Conservation (phyloP, 306 rosid species). For the Elaeagnus macrophylla region DNA sequence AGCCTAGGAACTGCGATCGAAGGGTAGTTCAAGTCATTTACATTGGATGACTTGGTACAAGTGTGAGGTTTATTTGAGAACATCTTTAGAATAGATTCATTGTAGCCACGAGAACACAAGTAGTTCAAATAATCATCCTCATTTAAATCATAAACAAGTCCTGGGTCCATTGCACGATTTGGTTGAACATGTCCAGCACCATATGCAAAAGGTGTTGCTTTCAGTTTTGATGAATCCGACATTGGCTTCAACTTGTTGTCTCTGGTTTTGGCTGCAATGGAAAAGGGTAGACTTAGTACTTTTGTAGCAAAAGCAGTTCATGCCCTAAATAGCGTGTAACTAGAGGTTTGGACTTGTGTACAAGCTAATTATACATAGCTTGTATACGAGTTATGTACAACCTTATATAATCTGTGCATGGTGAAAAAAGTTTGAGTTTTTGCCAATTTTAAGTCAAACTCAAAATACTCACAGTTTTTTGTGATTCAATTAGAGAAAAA, state of each 20-base stretch:
- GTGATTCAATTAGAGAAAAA: not conserved
- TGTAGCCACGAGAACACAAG: constrained; percentile 47
- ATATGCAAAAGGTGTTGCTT: constrained; percentile 42
- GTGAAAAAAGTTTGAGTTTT: too few relatives aligned
- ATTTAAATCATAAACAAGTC: constrained; percentile 53
- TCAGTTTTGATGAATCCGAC: not conserved
- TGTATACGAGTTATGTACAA: too few relatives aligned
- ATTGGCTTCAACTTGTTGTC: constrained; percentile 14
- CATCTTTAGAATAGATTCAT: constrained; percentile 2
- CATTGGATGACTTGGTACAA: constrained; percentile 30
- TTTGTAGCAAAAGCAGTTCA: not conserved
- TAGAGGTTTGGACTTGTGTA: too few relatives aligned
- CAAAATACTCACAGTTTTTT: too few relatives aligned
- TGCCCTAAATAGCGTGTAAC: too few relatives aligned
- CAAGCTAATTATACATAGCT: too few relatives aligned
- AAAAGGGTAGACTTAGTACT: not conserved
- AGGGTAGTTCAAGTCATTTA: constrained; percentile 54
- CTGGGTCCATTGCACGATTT: constrained; percentile 41
- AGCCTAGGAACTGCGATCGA: constrained; percentile 27
- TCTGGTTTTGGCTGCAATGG: constrained; percentile 22
- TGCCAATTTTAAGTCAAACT: too few relatives aligned
- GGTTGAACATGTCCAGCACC: constrained; percentile 61
- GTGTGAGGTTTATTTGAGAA: constrained; percentile 17
- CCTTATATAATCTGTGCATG: too few relatives aligned
- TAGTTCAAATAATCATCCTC: constrained; percentile 40